A percentile compares a stretch with the other conserved stretches of the same genome.
Conservation (phyloP, 1,284 basidiomycete species). For the Agroathelia rolfsii region DNA sequence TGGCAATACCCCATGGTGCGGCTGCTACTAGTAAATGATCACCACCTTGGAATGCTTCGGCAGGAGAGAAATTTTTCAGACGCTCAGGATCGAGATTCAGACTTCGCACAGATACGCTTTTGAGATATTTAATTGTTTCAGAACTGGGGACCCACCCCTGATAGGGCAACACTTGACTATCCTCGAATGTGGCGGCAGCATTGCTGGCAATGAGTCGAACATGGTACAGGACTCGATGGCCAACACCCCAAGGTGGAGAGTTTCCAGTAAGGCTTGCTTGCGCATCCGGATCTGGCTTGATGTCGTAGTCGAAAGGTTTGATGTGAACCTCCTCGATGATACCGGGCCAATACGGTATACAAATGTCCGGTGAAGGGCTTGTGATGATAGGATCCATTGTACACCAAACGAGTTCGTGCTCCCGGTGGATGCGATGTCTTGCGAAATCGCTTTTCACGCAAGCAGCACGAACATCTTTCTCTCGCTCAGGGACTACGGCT, state of each 20-base stretch:
- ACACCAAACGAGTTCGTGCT: conserved; percentile 70
- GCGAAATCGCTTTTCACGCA: conserved; percentile 29
- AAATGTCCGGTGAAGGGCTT: conserved; percentile 24
- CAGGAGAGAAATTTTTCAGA: conserved; percentile 37
- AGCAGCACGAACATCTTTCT: conserved; percentile 46
- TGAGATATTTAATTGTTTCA: conserved; percentile 38
- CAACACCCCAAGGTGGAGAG: conserved; percentile 42
- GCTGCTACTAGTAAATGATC: conserved; percentile 34
- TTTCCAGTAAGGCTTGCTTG: too few species aligned
- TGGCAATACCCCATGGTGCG: conserved; percentile 52
- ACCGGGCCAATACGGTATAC: conserved; percentile 58
- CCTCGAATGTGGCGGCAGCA: conserved; percentile 34
- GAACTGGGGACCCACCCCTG: conserved; percentile 48
- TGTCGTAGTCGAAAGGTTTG: too few species aligned
- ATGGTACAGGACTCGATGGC: conserved; percentile 49
- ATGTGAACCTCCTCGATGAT: conserved; percentile 51
- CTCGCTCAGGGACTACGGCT: conserved; percentile 47
- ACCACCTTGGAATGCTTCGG: conserved; percentile 1
- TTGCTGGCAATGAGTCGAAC: conserved; percentile 52
- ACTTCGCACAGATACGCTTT: conserved; percentile 31
- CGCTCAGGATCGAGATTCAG: conserved; percentile 32
- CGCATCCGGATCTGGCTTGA: too few species aligned
- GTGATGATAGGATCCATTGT: conserved; percentile 42
- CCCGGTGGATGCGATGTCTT: conserved; percentile 48
- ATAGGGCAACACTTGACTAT: conserved; percentile 57